These are phyloP conservation scores for Sarcodon aspratus DNA, from an alignment of 768 basidiomycete genomes.

Conservation along the genomic window DNA sequence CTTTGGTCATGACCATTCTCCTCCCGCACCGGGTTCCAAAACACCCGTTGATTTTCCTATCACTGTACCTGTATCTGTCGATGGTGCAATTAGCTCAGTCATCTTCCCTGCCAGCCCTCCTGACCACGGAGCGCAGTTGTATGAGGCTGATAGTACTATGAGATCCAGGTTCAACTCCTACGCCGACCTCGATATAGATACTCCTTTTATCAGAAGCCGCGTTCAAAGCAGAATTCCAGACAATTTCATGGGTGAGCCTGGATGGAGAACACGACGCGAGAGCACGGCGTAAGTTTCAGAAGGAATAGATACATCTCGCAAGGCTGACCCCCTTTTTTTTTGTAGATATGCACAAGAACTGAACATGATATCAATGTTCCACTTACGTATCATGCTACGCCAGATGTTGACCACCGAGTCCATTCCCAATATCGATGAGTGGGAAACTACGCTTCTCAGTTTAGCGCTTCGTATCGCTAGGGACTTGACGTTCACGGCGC, in stretches of 20 bases:
- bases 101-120: constrained; percentile 77
- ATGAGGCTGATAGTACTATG: constrained; percentile 45
- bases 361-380: constrained; percentile 77
- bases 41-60: constrained; percentile 49
- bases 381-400: constrained; percentile 82
- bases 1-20: constrained; percentile 33
- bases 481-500: constrained; percentile 67
- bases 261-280: constrained; percentile 81
- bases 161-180: constrained; percentile 53
- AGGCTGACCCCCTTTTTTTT: not conserved
- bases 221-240: constrained; percentile 67
- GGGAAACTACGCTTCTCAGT: constrained; percentile 78
- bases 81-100: constrained; percentile 54
- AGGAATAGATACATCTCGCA: not conserved
- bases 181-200: constrained; percentile 55
- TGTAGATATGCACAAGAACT: constrained; percentile 73
- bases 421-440: constrained; percentile 75
- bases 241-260: constrained; percentile 46
- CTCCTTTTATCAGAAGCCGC: constrained; percentile 78
- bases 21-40: constrained; percentile 31
- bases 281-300: constrained; percentile 67
- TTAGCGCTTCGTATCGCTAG: constrained; percentile 80
- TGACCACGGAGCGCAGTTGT: constrained; percentile 33
- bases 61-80: constrained; percentile 36
- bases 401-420: constrained; percentile 81